Conservation (phyloP, 352 stramenopile genomes). For the Pythium angustatum region DNA sequence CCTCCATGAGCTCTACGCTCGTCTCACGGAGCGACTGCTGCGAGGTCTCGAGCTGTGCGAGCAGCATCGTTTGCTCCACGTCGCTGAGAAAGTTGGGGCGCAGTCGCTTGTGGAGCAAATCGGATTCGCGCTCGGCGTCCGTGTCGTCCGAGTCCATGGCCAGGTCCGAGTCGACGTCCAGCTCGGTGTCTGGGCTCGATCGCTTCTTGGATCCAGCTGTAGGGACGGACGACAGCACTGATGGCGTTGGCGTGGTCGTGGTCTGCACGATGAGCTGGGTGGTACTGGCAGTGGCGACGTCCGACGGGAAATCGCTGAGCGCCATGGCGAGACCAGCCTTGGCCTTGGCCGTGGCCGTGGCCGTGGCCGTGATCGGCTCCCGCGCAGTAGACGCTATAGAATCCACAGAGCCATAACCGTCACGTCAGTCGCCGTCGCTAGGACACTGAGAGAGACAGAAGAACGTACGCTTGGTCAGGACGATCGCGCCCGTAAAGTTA, state of each 20-base stretch:
- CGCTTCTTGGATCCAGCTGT: constrained; percentile 52
- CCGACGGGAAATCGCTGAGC: constrained; percentile 25
- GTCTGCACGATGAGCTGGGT: constrained; percentile 22
- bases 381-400: too few species aligned
- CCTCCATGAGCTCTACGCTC: constrained; percentile 14
- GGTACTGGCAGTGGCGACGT: background rate
- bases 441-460: background rate
- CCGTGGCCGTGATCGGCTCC: too few species aligned
- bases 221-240: constrained; percentile 6
- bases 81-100: constrained; percentile 65
- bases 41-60: constrained; percentile 47
- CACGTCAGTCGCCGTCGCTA: background rate
- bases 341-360: background rate
- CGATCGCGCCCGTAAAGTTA: constrained; percentile 72
- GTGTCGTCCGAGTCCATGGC: constrained; percentile 33
- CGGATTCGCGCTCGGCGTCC: constrained; percentile 22
- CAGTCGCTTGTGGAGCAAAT: constrained; percentile 40
- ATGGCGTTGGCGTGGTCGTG: constrained; percentile 10
- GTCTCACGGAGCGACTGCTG: constrained; percentile 26
- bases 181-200: constrained; percentile 27
- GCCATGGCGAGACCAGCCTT: constrained; percentile 13
- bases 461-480: constrained; percentile 56
- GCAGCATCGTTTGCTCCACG: constrained; percentile 57
- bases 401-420: background rate
- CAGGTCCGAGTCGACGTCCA: constrained; percentile 13